Evolutionary conservation across 2,329 filamentous ascomycete species (phyloP).

Genomic region (Zasmidium citrigriseum): DNA sequence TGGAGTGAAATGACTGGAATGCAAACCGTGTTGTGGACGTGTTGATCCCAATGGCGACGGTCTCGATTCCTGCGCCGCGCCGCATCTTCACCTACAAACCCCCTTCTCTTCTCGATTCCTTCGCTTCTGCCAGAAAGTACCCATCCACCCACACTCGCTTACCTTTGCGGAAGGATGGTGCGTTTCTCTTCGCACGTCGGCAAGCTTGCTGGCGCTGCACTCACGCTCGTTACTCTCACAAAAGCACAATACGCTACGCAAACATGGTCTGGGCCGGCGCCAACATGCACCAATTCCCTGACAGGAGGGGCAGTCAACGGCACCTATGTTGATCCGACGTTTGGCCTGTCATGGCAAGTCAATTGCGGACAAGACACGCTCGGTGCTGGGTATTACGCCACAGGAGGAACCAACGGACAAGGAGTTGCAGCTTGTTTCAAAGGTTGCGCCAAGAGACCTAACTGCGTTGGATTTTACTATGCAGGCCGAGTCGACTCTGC

Average conservation of each 20-base stretch:
- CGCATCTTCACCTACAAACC: slow-evolving; percentile 2
- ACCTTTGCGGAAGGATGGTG: slow-evolving; percentile 10
- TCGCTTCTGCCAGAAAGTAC: neutral
- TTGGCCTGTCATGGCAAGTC: neutral
- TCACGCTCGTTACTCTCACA: slow-evolving; percentile 6
- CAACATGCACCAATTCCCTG: slow-evolving; percentile 9
- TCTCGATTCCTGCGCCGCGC: neutral
- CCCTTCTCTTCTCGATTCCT: neutral
- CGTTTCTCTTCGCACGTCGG: slow-evolving; percentile 12
- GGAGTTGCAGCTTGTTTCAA: slow-evolving; percentile 1
- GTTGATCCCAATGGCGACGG: slow-evolving; percentile 6
- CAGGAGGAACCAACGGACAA: slow-evolving; percentile 5
- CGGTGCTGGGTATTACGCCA: neutral
- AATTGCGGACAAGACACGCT: neutral
- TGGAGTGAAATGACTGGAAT: slow-evolving; percentile 30
- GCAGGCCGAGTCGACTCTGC: neutral
- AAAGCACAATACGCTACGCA: slow-evolving; percentile 16
- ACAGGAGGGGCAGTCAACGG: slow-evolving; percentile 11
- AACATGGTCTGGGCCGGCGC: slow-evolving; percentile 12
- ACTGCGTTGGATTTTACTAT: slow-evolving; percentile 5
- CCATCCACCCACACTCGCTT: slow-evolving; percentile 5
- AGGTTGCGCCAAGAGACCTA: slow-evolving; percentile 4
- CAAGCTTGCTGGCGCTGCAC: slow-evolving; percentile 9
- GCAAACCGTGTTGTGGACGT: slow-evolving; percentile 24
- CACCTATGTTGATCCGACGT: slow-evolving; percentile 12